phyloP scores from a whole-genome alignment of 2,329 filamentous ascomycete species.

The Tothia fuscella region DNA sequence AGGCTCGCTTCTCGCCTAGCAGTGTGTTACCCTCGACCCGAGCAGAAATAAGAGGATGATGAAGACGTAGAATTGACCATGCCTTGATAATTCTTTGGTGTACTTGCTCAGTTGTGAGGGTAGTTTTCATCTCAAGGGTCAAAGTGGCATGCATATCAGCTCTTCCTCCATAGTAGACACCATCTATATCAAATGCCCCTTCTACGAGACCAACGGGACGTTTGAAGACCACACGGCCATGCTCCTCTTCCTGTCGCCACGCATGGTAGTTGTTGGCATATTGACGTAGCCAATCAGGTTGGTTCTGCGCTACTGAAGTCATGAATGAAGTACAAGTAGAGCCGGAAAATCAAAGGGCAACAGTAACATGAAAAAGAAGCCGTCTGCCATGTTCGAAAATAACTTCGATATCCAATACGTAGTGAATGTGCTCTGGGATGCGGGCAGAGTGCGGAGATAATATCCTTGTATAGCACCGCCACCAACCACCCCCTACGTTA shows the following conservation, averaged over 20 bases:
- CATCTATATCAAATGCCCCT: slow-evolving; percentile 33
- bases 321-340: neutral
- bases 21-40: slow-evolving; percentile 17
- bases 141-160: slow-evolving; percentile 32
- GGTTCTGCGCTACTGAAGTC: too few relatives aligned
- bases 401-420: too few relatives aligned
- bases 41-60: slow-evolving; percentile 28
- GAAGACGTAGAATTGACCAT: slow-evolving; percentile 27
- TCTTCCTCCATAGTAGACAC: slow-evolving; percentile 30
- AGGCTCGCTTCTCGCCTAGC: slow-evolving; percentile 14
- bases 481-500: too few relatives aligned
- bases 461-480: too few relatives aligned
- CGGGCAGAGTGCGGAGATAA: too few relatives aligned
- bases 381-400: too few relatives aligned
- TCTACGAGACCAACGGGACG: slow-evolving; percentile 33
- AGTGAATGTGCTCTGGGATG: too few relatives aligned
- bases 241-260: slow-evolving; percentile 19
- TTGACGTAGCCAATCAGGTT: slow-evolving; percentile 30
- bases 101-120: slow-evolving; percentile 20
- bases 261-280: slow-evolving; percentile 27
- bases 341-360: too few relatives aligned
- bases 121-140: slow-evolving; percentile 24
- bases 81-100: slow-evolving; percentile 25
- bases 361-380: too few relatives aligned
- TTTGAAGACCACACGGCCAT: slow-evolving; percentile 18